A percentile compares a stretch with the other conserved stretches of the same genome.
Evolutionary conservation across 139 green algal genomes (phyloP).

Genomic region (Chlamydomonas incerta): DNA sequence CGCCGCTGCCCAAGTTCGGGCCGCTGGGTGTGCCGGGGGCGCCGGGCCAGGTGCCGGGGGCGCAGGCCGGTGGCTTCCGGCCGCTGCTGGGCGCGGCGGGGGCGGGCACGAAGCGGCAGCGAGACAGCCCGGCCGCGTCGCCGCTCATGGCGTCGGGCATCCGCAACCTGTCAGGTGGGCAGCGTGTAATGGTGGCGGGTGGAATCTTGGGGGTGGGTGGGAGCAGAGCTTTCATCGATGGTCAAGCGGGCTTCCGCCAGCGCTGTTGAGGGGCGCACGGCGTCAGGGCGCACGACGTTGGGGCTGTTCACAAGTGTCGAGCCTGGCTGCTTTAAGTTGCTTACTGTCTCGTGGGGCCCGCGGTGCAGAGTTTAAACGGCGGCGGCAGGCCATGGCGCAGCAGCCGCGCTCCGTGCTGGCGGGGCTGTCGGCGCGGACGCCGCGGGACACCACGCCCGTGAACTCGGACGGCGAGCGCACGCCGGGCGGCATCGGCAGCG

Average conservation of each 20-base stretch:
- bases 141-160: slow-evolving; percentile 24
- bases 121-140: slow-evolving; percentile 15
- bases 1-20: slow-evolving; percentile 38
- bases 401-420: slow-evolving; percentile 39
- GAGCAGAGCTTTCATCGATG: no score
- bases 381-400: slow-evolving; percentile 38
- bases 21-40: background rate
- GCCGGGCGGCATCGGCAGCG: background rate
- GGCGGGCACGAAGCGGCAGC: slow-evolving; percentile 11
- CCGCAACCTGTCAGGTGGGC: slow-evolving; percentile 12
- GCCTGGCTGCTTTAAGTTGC: no score
- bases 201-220: no score
- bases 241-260: no score
- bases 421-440: slow-evolving; percentile 17
- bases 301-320: no score
- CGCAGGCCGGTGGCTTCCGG: background rate
- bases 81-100: background rate
- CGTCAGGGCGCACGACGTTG: no score
- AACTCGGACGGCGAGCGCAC: slow-evolving; percentile 9
- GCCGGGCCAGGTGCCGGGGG: background rate
- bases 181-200: background rate
- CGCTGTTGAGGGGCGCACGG: no score
- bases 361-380: slow-evolving; percentile 52
- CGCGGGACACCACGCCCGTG: background rate
- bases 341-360: no score